phyloP scores from a whole-genome alignment of 2,329 filamentous ascomycete genomes.

The Calonectria pseudoturangicola region DNA sequence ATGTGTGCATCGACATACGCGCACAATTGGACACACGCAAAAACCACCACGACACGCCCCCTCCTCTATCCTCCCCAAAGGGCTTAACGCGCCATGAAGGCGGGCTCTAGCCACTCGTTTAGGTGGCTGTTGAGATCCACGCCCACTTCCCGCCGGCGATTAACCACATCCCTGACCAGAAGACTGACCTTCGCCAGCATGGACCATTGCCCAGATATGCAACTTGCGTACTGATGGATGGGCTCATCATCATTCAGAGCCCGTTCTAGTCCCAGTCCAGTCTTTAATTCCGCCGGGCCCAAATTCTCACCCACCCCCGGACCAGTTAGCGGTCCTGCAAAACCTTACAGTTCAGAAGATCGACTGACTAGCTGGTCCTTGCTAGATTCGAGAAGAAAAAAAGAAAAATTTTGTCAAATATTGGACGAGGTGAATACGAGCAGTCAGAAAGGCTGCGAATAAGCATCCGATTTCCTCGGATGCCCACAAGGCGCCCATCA shows the following conservation, averaged over 20 bases:
- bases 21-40: not conserved
- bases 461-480: constrained; percentile 35
- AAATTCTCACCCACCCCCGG: constrained; percentile 39
- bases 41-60: constrained; percentile 29
- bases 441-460: constrained; percentile 35
- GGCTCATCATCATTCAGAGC: constrained; percentile 25
- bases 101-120: constrained; percentile 40
- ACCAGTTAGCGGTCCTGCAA: constrained; percentile 31
- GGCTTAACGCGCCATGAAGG: constrained; percentile 38
- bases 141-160: constrained; percentile 53
- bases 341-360: constrained; percentile 36
- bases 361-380: constrained; percentile 33
- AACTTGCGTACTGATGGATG: constrained; percentile 11
- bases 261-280: constrained; percentile 25
- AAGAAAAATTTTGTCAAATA: constrained; percentile 41
- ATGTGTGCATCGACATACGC: constrained; percentile 10
- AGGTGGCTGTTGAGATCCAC: constrained; percentile 50
- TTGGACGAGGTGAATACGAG: constrained; percentile 46
- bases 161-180: constrained; percentile 42
- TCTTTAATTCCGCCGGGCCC: constrained; percentile 33
- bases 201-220: constrained; percentile 24
- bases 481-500: constrained; percentile 35
- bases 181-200: constrained; percentile 34
- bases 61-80: constrained; percentile 31
- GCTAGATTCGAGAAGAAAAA: constrained; percentile 45